Percentiles rank a stretch among this genome's conserved stretches.
Evolutionary conservation across 176 grass and related monocot genomes (phyloP).

Genomic region (Eremochloa ophiuroides): DNA sequence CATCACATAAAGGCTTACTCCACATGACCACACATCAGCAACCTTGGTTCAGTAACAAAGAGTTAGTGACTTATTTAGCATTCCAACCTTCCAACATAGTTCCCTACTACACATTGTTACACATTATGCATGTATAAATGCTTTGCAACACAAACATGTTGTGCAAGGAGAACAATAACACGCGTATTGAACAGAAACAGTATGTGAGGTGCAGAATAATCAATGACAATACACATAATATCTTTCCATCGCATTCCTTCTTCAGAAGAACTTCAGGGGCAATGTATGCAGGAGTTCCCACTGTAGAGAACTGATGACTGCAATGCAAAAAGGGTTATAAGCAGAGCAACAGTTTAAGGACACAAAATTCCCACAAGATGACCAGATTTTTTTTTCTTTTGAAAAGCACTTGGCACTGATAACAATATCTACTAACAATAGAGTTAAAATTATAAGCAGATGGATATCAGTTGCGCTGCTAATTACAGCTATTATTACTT

Average conservation of each 20-base stretch:
- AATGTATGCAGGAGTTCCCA: conserved; percentile 79
- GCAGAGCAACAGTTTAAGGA: neutral
- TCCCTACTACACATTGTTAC: neutral
- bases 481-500: neutral
- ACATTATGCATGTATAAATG: neutral
- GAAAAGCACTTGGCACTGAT: no score
- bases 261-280: conserved; percentile 81
- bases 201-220: neutral
- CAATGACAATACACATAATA: neutral
- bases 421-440: no score
- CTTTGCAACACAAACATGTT: neutral
- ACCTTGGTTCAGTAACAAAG: conserved; percentile 43
- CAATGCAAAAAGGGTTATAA: neutral
- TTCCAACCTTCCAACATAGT: neutral
- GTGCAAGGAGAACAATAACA: no score
- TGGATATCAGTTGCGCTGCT: neutral
- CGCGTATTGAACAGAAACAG: no score
- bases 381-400: neutral
- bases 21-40: conserved; percentile 95
- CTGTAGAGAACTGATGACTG: conserved; percentile 82
- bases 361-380: neutral
- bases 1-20: conserved; percentile 93
- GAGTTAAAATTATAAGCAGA: neutral
- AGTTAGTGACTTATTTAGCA: neutral
- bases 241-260: conserved; percentile 85